Percentiles rank a stretch among this genome's conserved stretches.
phyloP scores from a whole-genome alignment of 176 grass and related monocot species.

The Puya raimondii region DNA sequence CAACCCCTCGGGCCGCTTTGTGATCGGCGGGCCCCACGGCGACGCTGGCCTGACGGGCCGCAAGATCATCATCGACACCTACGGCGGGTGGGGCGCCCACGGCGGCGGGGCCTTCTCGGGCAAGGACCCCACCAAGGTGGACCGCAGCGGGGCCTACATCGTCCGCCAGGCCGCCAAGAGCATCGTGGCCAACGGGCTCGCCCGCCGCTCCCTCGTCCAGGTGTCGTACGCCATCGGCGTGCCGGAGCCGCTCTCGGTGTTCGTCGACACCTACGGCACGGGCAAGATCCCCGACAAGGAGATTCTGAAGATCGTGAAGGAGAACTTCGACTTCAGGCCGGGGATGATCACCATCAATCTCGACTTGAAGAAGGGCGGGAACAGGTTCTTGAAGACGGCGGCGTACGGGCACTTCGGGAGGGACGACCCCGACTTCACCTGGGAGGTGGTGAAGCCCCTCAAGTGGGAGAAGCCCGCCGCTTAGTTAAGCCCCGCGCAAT shows the following conservation, averaged over 20 bases:
- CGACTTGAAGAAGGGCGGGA: constrained; percentile 48
- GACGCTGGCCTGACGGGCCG: constrained; percentile 49
- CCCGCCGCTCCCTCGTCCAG: constrained; percentile 46
- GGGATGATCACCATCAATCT: constrained; percentile 70
- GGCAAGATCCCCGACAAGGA: constrained; percentile 56
- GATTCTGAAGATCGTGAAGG: constrained; percentile 56
- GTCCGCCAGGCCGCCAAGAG: constrained; percentile 61
- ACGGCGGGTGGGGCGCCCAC: constrained; percentile 56
- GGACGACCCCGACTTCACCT: constrained; percentile 53
- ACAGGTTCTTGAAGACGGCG: constrained; percentile 58
- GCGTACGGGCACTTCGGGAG: constrained; percentile 59
- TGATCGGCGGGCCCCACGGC: constrained; percentile 48
- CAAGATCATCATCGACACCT: constrained; percentile 73
- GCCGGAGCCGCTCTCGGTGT: constrained; percentile 49
- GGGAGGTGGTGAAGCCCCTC: constrained; percentile 57
- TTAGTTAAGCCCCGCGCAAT: neutral
- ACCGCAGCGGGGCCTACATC: constrained; percentile 61
- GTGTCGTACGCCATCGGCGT: constrained; percentile 64
- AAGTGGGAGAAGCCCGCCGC: constrained; percentile 38
- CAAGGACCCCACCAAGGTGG: constrained; percentile 68
- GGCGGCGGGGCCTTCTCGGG: constrained; percentile 56
- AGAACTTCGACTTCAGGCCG: constrained; percentile 60
- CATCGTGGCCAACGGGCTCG: constrained; percentile 40
- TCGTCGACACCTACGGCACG: constrained; percentile 41
- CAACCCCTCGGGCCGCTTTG: constrained; percentile 52